These are phyloP conservation scores for Detonula confervacea DNA, from an alignment of 352 stramenopile genomes.

Conservation along the genomic window DNA sequence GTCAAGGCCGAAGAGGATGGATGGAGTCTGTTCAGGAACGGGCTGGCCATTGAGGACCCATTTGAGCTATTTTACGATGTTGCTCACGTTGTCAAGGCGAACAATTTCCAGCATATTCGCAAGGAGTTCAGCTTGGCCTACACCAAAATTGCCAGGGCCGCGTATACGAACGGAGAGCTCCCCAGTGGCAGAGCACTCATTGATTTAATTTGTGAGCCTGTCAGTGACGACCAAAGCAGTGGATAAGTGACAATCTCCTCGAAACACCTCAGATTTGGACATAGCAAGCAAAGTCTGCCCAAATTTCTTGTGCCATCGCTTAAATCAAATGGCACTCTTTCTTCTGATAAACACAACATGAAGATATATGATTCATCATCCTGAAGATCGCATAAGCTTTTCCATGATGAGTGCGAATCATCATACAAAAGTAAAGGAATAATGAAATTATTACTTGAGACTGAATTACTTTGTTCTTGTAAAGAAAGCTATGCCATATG, in stretches of 20 bases:
- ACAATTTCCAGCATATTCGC: slow-evolving; percentile 83
- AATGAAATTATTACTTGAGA: too few species aligned
- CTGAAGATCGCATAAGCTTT: too few species aligned
- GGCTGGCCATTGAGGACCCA: slow-evolving; percentile 96
- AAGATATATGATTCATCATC: too few species aligned
- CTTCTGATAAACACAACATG: too few species aligned
- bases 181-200: slow-evolving; percentile 70
- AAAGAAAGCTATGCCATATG: too few species aligned
- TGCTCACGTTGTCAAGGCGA: slow-evolving; percentile 93
- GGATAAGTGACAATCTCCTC: too few species aligned
- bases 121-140: slow-evolving; percentile 86
- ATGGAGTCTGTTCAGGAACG: slow-evolving; percentile 83
- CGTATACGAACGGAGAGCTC: slow-evolving; percentile 28
- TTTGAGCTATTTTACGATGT: slow-evolving; percentile 99
- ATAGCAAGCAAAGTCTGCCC: too few species aligned
- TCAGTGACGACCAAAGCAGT: slow-evolving; percentile 26
- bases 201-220: slow-evolving; percentile 78
- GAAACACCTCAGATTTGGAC: too few species aligned
- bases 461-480: too few species aligned
- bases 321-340: too few species aligned
- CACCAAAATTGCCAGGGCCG: slow-evolving; percentile 77
- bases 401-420: too few species aligned
- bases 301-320: not conserved
- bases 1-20: slow-evolving; percentile 87
- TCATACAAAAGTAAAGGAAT: too few species aligned